phyloP scores from a whole-genome alignment of 1,284 basidiomycete genomes.

The Apiotrichum montevideense region DNA sequence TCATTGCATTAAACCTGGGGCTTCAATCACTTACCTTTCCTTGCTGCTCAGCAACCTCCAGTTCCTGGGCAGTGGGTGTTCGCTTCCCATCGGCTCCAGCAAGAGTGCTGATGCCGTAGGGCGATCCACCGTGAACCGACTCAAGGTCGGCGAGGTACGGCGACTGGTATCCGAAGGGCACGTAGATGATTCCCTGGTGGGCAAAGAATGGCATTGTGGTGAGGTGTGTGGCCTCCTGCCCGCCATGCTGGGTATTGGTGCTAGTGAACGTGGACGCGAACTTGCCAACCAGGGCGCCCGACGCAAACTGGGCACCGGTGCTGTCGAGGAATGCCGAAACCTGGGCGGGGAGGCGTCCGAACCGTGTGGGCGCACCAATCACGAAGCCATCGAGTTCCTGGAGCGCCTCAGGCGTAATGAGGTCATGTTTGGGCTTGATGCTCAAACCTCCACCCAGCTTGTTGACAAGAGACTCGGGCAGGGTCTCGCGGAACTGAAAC shows the following conservation, averaged over 20 bases:
- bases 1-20: too few relatives aligned
- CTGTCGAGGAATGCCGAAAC: conserved; percentile 57
- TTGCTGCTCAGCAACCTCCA: conserved; percentile 60
- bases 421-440: conserved; percentile 57
- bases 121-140: conserved; percentile 62
- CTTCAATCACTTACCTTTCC: conserved; percentile 42
- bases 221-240: conserved; percentile 55
- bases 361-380: conserved; percentile 69
- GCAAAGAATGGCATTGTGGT: conserved; percentile 63
- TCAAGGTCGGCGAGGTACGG: conserved; percentile 55
- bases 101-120: conserved; percentile 61
- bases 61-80: conserved; percentile 58
- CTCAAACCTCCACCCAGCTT: conserved; percentile 62
- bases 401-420: conserved; percentile 62
- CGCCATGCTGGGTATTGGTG: conserved; percentile 42
- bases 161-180: conserved; percentile 68
- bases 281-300: conserved; percentile 69
- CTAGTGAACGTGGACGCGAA: conserved; percentile 49
- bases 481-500: conserved; percentile 73
- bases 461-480: conserved; percentile 64
- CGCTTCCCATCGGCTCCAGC: conserved; percentile 59
- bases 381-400: conserved; percentile 54
- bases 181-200: conserved; percentile 59
- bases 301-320: conserved; percentile 66
- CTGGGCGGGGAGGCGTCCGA: conserved; percentile 52